phyloP scores from a whole-genome alignment of 768 basidiomycete genomes.

The Suillus weaverae region DNA sequence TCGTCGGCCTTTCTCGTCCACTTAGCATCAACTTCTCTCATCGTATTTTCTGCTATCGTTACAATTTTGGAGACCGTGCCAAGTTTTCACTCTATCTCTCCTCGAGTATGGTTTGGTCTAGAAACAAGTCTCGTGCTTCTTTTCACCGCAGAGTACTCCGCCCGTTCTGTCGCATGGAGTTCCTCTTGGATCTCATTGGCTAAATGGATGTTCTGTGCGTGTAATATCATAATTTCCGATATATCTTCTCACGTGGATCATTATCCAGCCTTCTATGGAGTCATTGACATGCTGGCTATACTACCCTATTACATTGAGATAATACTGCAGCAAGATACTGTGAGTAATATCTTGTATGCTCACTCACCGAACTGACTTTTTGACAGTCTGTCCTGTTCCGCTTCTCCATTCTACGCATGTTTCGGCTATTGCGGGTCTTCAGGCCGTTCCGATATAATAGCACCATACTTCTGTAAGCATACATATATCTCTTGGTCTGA shows the following conservation, averaged over 20 bases:
- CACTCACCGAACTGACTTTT: background rate
- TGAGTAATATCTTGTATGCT: conserved; percentile 35
- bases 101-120: conserved; percentile 79
- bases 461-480: conserved; percentile 73
- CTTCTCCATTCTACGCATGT: conserved; percentile 89
- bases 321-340: conserved; percentile 81
- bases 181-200: conserved; percentile 58
- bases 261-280: conserved; percentile 71
- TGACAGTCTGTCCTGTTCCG: conserved; percentile 79
- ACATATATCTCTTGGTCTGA: background rate
- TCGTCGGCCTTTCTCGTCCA: conserved; percentile 76
- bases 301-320: conserved; percentile 90
- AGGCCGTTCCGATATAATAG: conserved; percentile 84
- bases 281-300: conserved; percentile 84
- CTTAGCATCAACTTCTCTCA: conserved; percentile 66
- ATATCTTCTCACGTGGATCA: conserved; percentile 5
- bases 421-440: conserved; percentile 86
- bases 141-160: conserved; percentile 85
- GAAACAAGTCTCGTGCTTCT: conserved; percentile 83
- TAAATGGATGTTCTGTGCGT: conserved; percentile 70
- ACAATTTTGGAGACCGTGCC: conserved; percentile 83
- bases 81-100: conserved; percentile 66
- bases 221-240: background rate
- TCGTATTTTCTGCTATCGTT: conserved; percentile 71
- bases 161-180: conserved; percentile 75